Evolutionary conservation across 371 early-diverging fungal species (phyloP).

Genomic region (Mortierella sp.): DNA sequence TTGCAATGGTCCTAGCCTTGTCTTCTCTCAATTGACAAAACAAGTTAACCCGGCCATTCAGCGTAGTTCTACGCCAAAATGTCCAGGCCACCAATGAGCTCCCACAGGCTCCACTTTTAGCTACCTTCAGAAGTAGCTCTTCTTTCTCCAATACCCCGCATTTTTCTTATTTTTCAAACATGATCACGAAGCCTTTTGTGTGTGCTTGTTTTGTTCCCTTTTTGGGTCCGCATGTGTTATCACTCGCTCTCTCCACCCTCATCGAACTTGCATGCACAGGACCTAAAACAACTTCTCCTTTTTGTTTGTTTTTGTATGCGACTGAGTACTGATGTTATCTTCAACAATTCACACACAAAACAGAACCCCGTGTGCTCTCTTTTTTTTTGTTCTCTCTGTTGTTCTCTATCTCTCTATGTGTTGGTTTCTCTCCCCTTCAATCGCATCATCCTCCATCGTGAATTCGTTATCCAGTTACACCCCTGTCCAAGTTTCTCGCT

Average conservation of each 20-base stretch:
- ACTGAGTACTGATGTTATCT: slow-evolving; percentile 9
- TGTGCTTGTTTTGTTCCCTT: neutral
- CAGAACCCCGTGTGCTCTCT: slow-evolving; percentile 8
- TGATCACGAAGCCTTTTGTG: neutral
- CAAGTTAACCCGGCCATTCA: neutral
- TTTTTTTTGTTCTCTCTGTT: neutral
- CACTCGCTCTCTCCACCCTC: neutral
- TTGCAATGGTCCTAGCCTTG: neutral
- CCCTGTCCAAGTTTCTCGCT: neutral
- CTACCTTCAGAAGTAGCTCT: neutral
- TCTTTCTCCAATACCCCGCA: neutral
- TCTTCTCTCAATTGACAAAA: neutral
- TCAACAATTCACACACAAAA: neutral
- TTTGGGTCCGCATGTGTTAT: slow-evolving; percentile 1
- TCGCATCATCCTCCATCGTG: slow-evolving; percentile 1
- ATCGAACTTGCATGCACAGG: neutral
- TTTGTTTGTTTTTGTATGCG: neutral
- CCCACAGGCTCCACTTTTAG: neutral
- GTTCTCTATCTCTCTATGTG: neutral
- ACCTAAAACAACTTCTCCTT: neutral
- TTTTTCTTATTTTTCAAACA: neutral
- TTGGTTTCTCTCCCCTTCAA: neutral
- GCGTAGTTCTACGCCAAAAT: neutral
- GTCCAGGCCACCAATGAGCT: neutral
- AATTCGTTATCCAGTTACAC: neutral